phyloP scores from a whole-genome alignment of 352 stramenopile species.

The Thraustochytrium striatum region DNA sequence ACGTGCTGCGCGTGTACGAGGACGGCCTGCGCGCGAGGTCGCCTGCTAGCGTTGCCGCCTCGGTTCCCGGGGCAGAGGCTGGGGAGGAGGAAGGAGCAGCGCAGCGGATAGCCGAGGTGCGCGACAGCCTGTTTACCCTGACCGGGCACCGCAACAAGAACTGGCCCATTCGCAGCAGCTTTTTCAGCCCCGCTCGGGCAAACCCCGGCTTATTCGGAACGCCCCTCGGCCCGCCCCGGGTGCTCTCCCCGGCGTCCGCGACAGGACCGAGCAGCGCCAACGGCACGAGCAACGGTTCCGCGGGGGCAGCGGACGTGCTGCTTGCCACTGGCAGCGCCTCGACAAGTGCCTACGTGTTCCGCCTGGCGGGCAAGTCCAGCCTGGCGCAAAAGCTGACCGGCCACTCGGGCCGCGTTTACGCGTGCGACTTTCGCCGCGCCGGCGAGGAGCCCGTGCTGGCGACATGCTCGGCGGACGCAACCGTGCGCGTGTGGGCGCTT shows the following conservation, averaged over 20 bases:
- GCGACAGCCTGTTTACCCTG: background rate
- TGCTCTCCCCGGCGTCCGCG: background rate
- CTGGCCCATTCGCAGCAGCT: slow-evolving; percentile 79
- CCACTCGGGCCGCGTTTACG: slow-evolving; percentile 79
- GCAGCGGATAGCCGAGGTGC: background rate
- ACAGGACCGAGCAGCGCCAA: background rate
- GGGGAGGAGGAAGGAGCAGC: background rate
- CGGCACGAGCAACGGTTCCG: background rate
- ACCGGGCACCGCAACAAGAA: slow-evolving; percentile 79
- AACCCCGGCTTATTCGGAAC: too few species aligned
- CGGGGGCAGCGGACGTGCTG: slow-evolving; percentile 62
- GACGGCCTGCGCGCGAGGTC: background rate
- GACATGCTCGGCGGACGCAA: slow-evolving; percentile 73
- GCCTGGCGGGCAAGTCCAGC: slow-evolving; percentile 56
- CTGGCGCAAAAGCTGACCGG: slow-evolving; percentile 75
- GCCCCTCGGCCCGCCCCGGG: background rate
- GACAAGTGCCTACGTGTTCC: slow-evolving; percentile 77
- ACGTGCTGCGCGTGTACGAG: slow-evolving; percentile 77
- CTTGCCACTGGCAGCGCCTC: slow-evolving; percentile 75
- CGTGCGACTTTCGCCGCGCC: slow-evolving; percentile 74
- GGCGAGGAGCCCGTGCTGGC: slow-evolving; percentile 67
- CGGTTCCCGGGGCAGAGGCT: background rate
- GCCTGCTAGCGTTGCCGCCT: background rate
- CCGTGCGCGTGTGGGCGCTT: slow-evolving; percentile 80
- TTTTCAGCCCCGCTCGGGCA: slow-evolving; percentile 71